Evolutionary conservation across 768 basidiomycete genomes (phyloP).

Genomic region (Holtermannia corniformis): DNA sequence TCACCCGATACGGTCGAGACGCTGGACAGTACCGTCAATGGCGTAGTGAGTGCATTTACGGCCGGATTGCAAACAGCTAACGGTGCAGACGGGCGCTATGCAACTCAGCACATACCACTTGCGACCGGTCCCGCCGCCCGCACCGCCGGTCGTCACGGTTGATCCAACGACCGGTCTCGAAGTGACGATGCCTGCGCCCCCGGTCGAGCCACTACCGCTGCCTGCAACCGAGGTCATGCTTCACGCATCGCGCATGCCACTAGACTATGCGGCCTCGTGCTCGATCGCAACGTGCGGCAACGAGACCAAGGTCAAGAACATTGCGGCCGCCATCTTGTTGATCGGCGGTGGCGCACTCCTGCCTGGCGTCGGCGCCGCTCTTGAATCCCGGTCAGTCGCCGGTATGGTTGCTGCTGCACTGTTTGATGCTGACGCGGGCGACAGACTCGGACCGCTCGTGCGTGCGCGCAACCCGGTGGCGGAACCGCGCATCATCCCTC

Average conservation of each 20-base stretch:
- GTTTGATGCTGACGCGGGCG: too few species aligned
- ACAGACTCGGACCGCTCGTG: conserved; percentile 26
- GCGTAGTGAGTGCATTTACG: conserved; percentile 42
- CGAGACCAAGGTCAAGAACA: conserved; percentile 29
- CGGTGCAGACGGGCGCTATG: conserved; percentile 73
- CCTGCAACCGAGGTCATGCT: conserved; percentile 9
- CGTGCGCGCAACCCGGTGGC: conserved; percentile 19
- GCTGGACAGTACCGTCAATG: conserved; percentile 45
- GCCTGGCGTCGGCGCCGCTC: conserved; percentile 26
- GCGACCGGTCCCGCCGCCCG: conserved; percentile 43
- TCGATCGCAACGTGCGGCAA: conserved; percentile 21
- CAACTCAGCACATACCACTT: conserved; percentile 79
- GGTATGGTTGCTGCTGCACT: background rate
- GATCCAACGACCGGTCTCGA: too few species aligned
- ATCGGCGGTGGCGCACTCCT: conserved; percentile 28
- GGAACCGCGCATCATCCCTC: conserved; percentile 73
- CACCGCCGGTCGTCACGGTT: conserved; percentile 3
- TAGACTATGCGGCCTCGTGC: conserved; percentile 31
- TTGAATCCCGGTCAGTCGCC: conserved; percentile 27
- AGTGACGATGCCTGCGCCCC: background rate
- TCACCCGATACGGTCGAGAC: conserved; percentile 70
- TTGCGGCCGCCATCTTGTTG: conserved; percentile 22
- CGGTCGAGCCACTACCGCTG: background rate
- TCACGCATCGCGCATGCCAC: conserved; percentile 26
- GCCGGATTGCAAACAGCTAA: background rate